Evolutionary conservation across 768 basidiomycete genomes (phyloP).

Genomic region (Lactifluus rugatus): DNA sequence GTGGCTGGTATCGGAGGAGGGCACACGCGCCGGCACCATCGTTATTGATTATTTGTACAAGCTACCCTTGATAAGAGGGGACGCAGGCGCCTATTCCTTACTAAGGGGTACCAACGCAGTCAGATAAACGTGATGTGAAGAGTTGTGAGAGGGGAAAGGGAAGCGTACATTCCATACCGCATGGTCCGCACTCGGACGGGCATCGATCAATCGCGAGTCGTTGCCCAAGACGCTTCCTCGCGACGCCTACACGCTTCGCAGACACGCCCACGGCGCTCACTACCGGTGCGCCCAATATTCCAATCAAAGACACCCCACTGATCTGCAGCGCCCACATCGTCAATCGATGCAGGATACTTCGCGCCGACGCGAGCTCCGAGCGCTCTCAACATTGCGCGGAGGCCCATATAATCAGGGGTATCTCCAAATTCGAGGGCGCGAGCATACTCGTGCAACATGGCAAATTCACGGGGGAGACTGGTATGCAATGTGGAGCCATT

Average conservation of each 20-base stretch:
- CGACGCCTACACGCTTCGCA: constrained; percentile 19
- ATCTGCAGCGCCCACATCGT: constrained; percentile 7
- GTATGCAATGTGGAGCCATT: constrained; percentile 53
- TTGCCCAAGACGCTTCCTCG: constrained; percentile 18
- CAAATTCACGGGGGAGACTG: constrained; percentile 73
- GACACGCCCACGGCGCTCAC: constrained; percentile 12
- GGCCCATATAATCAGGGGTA: constrained; percentile 79
- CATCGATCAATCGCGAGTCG: constrained; percentile 11
- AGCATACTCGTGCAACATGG: constrained; percentile 67
- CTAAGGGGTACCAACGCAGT: constrained; percentile 6
- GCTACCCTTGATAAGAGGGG: constrained; percentile 11
- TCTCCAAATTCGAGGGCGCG: constrained; percentile 81
- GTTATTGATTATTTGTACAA: constrained; percentile 9
- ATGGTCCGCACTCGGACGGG: background rate
- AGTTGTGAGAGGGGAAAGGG: background rate
- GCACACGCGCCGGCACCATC: background rate
- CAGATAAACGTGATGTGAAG: constrained; percentile 15
- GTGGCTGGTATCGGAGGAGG: constrained; percentile 5
- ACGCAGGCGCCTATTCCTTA: constrained; percentile 11
- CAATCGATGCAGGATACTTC: constrained; percentile 12
- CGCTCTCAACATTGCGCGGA: constrained; percentile 61
- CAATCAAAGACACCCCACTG: constrained; percentile 19
- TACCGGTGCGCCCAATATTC: constrained; percentile 14
- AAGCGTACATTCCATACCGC: constrained; percentile 16
- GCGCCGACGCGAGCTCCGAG: constrained; percentile 23